Base-by-base conservation (phyloP, 331 rosid species). In the Acacia concinna region DNA sequence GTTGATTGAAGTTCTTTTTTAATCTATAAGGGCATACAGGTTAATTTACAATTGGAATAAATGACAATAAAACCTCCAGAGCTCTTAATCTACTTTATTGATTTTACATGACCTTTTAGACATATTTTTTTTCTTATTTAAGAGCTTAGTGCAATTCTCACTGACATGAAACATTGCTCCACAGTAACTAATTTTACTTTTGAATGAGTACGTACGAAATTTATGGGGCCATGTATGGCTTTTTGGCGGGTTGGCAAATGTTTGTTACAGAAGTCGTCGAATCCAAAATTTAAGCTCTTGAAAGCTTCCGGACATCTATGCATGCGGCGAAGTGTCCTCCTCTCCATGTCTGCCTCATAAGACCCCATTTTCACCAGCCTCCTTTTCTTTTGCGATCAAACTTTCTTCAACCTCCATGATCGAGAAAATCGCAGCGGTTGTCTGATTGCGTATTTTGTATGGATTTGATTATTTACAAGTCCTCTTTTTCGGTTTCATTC, bases 271-370 rank as follows among this genome's bases (percentile, higher is more conserved):
- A 79, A 44, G 75, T 70, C 68, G 34, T 80, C 84, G 82, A 56
- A 59, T 27, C 34, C 66, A 85, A 79, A 49, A 59, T 83, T 84
- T 76, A 82, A 77, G 77, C 79, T 4, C 68, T 82, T 73, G 68
- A 44, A 76, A 70, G 83, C 75, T 65, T n/a, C 62, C 72, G 82
- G 76, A 66, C 20, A 31, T 87, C 91, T 89, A 79, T 76, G 82
- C 47, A 77, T 79, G 79, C 20, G 91, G 91, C 98, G 85, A 84
- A 79, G 83, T 79, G 83, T 81, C 23, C 92, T 91, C 97, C 81
- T 88, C 93, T 85, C 89, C 90, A 63, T 81, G 82, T 76, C 75
- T 76, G 77, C 34, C 64, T 21, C 75, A 67, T 71, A 46, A 64
- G 28, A 63, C 74, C 82, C 38, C 74, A 81, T 84, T 85, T 83